Conservation (phyloP, 257 asterid genomes). For the Ilex aquifolium region DNA sequence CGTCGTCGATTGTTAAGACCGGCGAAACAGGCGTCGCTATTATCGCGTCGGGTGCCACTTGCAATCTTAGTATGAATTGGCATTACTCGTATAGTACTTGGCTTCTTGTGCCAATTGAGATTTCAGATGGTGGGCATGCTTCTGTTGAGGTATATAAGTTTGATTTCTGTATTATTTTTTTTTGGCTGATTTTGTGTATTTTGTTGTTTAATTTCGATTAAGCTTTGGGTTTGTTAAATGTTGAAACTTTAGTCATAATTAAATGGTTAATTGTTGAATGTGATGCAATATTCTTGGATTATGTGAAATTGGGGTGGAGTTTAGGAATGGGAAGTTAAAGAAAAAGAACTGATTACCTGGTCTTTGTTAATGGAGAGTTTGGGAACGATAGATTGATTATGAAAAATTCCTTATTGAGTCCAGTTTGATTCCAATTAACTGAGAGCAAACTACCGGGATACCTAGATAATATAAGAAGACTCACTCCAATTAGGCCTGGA, state of each 20-base stretch:
- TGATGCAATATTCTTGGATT: too few species aligned
- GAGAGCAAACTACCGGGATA: too few species aligned
- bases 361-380: too few species aligned
- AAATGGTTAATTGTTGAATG: too few species aligned
- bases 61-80: neutral
- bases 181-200: neutral
- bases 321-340: too few species aligned
- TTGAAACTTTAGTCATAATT: neutral
- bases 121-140: neutral
- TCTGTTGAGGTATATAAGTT: conserved; percentile 3
- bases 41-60: neutral
- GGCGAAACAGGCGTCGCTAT: neutral
- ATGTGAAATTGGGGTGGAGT: too few species aligned
- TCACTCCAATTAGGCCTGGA: too few species aligned
- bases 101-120: neutral
- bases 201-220: neutral
- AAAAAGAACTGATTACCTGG: too few species aligned
- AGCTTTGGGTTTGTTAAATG: neutral
- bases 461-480: too few species aligned
- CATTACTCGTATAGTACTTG: conserved; percentile 1
- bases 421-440: too few species aligned
- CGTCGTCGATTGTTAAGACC: neutral
- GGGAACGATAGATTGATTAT: too few species aligned
- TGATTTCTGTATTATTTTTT: neutral
- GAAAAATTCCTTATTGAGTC: too few species aligned